phyloP scores from a whole-genome alignment of 2,329 filamentous ascomycete species.

The Aureobasidium sp. region DNA sequence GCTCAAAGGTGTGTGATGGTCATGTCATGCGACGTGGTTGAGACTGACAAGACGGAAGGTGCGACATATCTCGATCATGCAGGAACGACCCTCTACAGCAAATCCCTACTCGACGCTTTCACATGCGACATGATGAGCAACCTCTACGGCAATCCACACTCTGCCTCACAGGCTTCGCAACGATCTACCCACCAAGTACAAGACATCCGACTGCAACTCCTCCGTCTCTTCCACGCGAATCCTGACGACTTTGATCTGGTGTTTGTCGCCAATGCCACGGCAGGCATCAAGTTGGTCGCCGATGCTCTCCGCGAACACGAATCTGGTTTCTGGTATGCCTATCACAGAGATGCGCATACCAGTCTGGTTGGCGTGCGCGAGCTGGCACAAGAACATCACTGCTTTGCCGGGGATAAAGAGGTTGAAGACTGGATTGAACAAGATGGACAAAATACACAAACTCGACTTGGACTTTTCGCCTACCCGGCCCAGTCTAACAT shows the following conservation, averaged over 20 bases:
- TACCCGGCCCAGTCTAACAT: constrained; percentile 92
- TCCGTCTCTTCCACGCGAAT: constrained; percentile 73
- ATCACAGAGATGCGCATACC: constrained; percentile 79
- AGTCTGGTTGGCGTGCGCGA: constrained; percentile 75
- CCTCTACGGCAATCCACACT: constrained; percentile 88
- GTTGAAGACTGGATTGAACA: constrained; percentile 56
- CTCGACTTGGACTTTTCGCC: constrained; percentile 52
- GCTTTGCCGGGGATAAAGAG: constrained; percentile 55
- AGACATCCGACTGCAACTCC: constrained; percentile 61
- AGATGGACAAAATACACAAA: constrained; percentile 30
- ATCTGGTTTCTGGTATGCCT: constrained; percentile 68
- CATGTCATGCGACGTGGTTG: background rate
- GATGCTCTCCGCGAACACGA: constrained; percentile 65
- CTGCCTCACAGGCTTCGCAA: constrained; percentile 67
- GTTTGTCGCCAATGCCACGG: constrained; percentile 88
- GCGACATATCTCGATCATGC: constrained; percentile 79
- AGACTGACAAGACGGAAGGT: background rate
- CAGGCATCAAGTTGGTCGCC: constrained; percentile 76
- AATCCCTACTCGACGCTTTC: constrained; percentile 65
- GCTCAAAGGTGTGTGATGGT: constrained; percentile 16
- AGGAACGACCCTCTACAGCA: constrained; percentile 55
- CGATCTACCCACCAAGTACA: constrained; percentile 65
- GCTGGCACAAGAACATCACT: constrained; percentile 56
- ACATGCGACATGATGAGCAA: constrained; percentile 66
- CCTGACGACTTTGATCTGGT: constrained; percentile 78